A percentile compares a stretch with the other conserved stretches of the same genome.
Evolutionary conservation across 1,139 yeast species (phyloP).

Genomic region (Blastobotrys indianensis): DNA sequence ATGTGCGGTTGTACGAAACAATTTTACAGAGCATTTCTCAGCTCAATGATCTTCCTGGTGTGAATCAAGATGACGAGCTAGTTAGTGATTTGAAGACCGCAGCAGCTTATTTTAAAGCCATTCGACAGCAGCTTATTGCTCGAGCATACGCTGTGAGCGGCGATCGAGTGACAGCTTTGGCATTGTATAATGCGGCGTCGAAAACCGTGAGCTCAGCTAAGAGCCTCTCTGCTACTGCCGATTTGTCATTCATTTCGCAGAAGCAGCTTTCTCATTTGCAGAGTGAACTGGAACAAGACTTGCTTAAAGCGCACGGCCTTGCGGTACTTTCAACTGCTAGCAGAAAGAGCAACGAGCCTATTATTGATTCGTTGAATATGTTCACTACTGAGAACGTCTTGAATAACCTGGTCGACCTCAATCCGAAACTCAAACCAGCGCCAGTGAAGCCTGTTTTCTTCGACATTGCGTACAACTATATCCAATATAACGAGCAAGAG

Average conservation of each 20-base stretch:
- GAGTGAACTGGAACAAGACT: slow-evolving; percentile 29
- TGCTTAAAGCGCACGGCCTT: slow-evolving; percentile 44
- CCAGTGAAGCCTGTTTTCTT: slow-evolving; percentile 82
- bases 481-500: slow-evolving; percentile 41
- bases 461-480: slow-evolving; percentile 81
- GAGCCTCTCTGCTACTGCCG: background rate
- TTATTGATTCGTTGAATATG: slow-evolving; percentile 48
- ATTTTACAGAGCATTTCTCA: slow-evolving; percentile 48
- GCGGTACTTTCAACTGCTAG: slow-evolving; percentile 40
- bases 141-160: slow-evolving; percentile 40
- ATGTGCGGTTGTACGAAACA: slow-evolving; percentile 45
- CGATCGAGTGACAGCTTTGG: slow-evolving; percentile 50
- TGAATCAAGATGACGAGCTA: slow-evolving; percentile 73
- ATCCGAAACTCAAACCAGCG: slow-evolving; percentile 47
- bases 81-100: slow-evolving; percentile 48
- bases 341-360: slow-evolving; percentile 17
- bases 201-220: background rate
- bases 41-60: slow-evolving; percentile 81
- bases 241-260: too few species aligned
- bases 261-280: slow-evolving; percentile 20
- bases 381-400: slow-evolving; percentile 39
- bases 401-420: slow-evolving; percentile 44
- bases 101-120: slow-evolving; percentile 42
- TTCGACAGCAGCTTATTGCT: slow-evolving; percentile 44
- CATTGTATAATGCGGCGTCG: slow-evolving; percentile 41